Evolutionary conservation across 2,329 filamentous ascomycete genomes (phyloP), one percentile per base, ranked within the genome.

Genomic region (Aulographum hederae): DNA sequence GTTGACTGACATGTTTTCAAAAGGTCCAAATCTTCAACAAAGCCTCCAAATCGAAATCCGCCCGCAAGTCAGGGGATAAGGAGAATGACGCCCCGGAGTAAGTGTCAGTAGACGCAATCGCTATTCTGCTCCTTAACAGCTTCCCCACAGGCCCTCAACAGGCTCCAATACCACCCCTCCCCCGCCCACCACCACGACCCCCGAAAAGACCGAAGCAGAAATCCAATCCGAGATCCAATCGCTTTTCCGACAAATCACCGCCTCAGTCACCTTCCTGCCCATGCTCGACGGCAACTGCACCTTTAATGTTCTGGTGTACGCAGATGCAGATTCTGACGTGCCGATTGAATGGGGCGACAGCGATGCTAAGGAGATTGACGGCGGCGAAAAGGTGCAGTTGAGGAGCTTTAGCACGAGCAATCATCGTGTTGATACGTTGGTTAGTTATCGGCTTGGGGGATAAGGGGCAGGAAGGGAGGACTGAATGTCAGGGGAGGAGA

Each of bases 261-360:
- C 89, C 2, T 93, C 82, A 1, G 89, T 98, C 33, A 95, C 89
- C 0, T 98, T 98, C 52, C 62, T 98, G 10, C 89, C 89, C 0
- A 85, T 95, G 59, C 69, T 98, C 4, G 74, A 81, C 38, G 85
- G 85, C 26, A 80, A 93, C 53, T 98, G 86, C 63, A 95, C 89
- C 8, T 98, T 98, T 65, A 98, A 98, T 48, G 86, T 98, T 30
- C 68, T 98, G 26, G 89, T 98, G 3, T 98, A 98, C 51, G 89
- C 89, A 32, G 86, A 98, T 51, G 85, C 85, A 13, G 85, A 95
- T 55, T 89, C 79, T 36, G 86, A 95, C 30, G 89, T 98, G 11
- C 89, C 89, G 3, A 76, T 98, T 36, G 89, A 98, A 54, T 98
- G 89, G 89, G 89, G 89, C 29, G 89, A 98, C 58, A 93, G 82